Conservation (phyloP, 345 rosid genomes). For the Citrus sinensis region DVS_A1.0 CM039167.1:14884001-14884500, state of each 20-base stretch:
- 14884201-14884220: slow-evolving; percentile 87
- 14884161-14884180: slow-evolving; percentile 91
- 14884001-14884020: background rate
- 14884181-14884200: slow-evolving; percentile 83
- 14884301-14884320: background rate
- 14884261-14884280: slow-evolving; percentile 71
- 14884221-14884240: slow-evolving; percentile 88
- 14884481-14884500: background rate
- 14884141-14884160: slow-evolving; percentile 67
- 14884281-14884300: slow-evolving; percentile 39
- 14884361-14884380: background rate
- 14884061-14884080: background rate
- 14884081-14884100: background rate
- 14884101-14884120: background rate
- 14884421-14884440: background rate
- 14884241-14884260: slow-evolving; percentile 82
- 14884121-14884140: background rate
- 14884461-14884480: background rate
- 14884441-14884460: background rate
- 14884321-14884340: background rate
- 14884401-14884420: background rate
- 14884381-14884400: background rate
- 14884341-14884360: background rate
- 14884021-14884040: background rate
- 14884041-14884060: background rate